Percentiles rank a stretch among this genome's conserved stretches.
phyloP scores from a whole-genome alignment of 495 filamentous ascomycete species.

The Daldinia bambusicola region DNA sequence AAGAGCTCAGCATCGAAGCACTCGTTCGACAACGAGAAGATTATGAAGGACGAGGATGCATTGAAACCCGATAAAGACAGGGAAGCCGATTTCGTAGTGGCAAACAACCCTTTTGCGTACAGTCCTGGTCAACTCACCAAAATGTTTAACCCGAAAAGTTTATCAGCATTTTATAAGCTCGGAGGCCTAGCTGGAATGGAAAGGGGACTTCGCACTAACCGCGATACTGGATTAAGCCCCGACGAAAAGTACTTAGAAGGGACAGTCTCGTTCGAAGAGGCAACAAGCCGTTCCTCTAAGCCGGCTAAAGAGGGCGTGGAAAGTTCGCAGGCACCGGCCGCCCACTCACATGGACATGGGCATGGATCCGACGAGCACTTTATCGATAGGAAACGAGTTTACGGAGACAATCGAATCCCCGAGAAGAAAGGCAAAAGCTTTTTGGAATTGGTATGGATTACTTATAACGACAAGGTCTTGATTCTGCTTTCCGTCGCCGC shows the following conservation, averaged over 20 bases:
- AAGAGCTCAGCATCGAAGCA: constrained; percentile 49
- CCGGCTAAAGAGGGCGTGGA: constrained; percentile 47
- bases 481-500: constrained; percentile 80
- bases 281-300: constrained; percentile 53
- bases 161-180: constrained; percentile 74
- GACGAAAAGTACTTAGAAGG: constrained; percentile 71
- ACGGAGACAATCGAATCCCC: constrained; percentile 75
- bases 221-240: constrained; percentile 70
- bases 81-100: constrained; percentile 70
- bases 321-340: constrained; percentile 49
- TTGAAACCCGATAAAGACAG: constrained; percentile 73
- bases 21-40: constrained; percentile 55
- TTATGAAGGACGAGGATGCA: constrained; percentile 64
- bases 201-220: constrained; percentile 72
- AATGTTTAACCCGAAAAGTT: constrained; percentile 77
- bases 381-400: constrained; percentile 75
- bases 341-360: constrained; percentile 30
- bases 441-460: constrained; percentile 81
- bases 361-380: constrained; percentile 54
- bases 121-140: constrained; percentile 77
- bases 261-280: constrained; percentile 69
- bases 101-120: constrained; percentile 77
- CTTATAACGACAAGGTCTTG: constrained; percentile 87
- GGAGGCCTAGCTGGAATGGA: constrained; percentile 75
- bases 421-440: constrained; percentile 78